Evolutionary conservation across 1,139 yeast species (phyloP), one percentile per base, ranked within the genome.

Genomic region (Scheffersomyces stambukii): DNA sequence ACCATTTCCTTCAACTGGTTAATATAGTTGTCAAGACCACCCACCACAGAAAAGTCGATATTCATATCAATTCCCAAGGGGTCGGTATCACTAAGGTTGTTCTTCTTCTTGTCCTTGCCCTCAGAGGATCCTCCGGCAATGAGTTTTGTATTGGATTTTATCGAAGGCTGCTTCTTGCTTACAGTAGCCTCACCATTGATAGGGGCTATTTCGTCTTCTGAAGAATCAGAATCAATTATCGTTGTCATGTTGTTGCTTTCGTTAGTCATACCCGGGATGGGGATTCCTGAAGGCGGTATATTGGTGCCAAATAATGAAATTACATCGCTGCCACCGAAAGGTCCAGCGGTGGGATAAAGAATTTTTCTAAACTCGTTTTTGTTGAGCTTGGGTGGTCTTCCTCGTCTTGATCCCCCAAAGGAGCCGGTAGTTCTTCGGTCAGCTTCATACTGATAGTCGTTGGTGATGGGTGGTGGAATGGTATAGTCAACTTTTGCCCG

Each of bases 1-100:
- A 93, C 95, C 99, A 93, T 93, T 57, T 93, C 98, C 49, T 93
- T 91, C 40, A 93, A 69, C 53, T 91, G 96, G 47, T 82, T 77
- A 42, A 93, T 86, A 50, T 91, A 89, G 41, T 80, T 80, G 48
- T 85, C 95, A 33, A 93, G 67, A 2, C 98, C 99, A 30, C 99
- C 99, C 21, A 93, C 86, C 2, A 82, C 81, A 2, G 81, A 72
- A 52, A 93, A 93, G 50, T 86, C 96, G 29, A 91, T 85, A 50
- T 86, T 79, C 77, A 85, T 88, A 46, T 88, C 96, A 6, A 89
- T 83, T 1, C 96, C 98, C 17, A 93, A 62, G 1, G 98, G 98
- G 56, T 93, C 99, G 1, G 94, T 72, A 52, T 93, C 99, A 14
- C 97, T 94, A 15, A 82, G 63, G 25, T 70, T 81, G 31, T 75